A percentile compares a stretch with the other conserved stretches of the same genome.
phyloP scores from a whole-genome alignment of 139 green algal species.

The Medakamo hakoo region DNA sequence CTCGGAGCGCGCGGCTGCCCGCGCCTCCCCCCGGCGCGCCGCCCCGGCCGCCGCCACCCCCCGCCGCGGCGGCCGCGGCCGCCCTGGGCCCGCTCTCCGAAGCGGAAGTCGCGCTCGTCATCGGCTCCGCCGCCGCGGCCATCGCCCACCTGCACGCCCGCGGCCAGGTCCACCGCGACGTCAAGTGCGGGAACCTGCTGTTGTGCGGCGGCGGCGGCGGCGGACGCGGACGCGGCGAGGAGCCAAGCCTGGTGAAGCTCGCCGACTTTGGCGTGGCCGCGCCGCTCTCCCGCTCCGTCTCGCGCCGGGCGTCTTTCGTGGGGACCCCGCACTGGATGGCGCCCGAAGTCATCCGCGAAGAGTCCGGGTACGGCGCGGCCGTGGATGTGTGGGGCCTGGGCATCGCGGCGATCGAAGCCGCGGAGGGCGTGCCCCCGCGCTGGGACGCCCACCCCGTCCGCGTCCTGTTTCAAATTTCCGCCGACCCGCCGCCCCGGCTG shows the following conservation, averaged over 20 bases:
- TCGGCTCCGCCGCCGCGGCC: neutral
- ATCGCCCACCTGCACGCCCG: neutral
- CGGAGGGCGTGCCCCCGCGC: constrained; percentile 57
- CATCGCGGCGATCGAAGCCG: constrained; percentile 84
- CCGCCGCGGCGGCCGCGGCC: too few species aligned
- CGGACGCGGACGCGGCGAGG: too few species aligned
- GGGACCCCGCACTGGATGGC: constrained; percentile 95
- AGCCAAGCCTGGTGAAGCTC: too few species aligned
- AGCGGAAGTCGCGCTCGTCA: neutral
- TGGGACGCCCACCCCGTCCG: constrained; percentile 81
- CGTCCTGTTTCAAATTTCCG: constrained; percentile 74
- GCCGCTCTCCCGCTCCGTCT: constrained; percentile 54
- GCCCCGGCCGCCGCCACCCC: too few species aligned
- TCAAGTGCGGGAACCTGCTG: constrained; percentile 95
- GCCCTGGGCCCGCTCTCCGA: neutral
- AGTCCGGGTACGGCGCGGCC: constrained; percentile 74
- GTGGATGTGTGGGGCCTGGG: constrained; percentile 89
- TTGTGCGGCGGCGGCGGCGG: constrained; percentile 52
- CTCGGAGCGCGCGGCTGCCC: neutral
- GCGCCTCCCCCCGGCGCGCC: too few species aligned
- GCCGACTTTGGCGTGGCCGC: constrained; percentile 37
- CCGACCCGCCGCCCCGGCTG: constrained; percentile 56
- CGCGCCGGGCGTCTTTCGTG: constrained; percentile 90
- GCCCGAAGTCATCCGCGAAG: constrained; percentile 83
- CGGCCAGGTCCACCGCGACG: constrained; percentile 69